Conservation (phyloP, 1,284 basidiomycete species). For the Lentinus polychrous region DNA sequence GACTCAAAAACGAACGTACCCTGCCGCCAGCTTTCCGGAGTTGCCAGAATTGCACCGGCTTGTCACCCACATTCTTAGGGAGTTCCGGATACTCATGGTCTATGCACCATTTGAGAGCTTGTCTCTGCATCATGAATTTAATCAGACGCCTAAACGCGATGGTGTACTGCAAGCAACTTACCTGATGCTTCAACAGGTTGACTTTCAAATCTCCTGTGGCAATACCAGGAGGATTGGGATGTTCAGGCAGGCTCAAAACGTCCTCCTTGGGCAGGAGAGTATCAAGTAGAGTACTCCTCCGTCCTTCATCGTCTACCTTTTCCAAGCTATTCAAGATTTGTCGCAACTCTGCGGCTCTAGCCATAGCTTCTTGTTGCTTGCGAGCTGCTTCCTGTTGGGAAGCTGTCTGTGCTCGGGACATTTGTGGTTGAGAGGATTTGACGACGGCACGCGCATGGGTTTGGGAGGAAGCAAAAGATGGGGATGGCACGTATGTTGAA, state of each 20-base stretch:
- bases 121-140: conserved; percentile 37
- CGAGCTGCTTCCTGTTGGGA: conserved; percentile 27
- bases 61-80: conserved; percentile 58
- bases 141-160: conserved; percentile 3
- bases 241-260: conserved; percentile 57
- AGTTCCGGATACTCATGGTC: conserved; percentile 68
- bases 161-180: conserved; percentile 18
- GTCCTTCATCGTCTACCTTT: conserved; percentile 72
- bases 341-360: conserved; percentile 58
- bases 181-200: conserved; percentile 77
- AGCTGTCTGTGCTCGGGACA: conserved; percentile 24
- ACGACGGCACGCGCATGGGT: conserved; percentile 3
- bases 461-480: conserved; percentile 1
- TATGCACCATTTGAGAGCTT: conserved; percentile 77
- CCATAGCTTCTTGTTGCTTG: conserved; percentile 46
- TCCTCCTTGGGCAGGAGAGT: conserved; percentile 61
- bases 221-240: conserved; percentile 63
- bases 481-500: neutral
- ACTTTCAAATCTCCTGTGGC: conserved; percentile 58
- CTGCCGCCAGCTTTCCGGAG: conserved; percentile 46
- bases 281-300: conserved; percentile 64
- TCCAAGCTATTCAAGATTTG: conserved; percentile 62
- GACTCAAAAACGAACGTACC: conserved; percentile 28
- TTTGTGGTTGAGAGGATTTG: conserved; percentile 1
- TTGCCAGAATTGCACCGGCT: conserved; percentile 86